Base-by-base conservation (phyloP, 257 asterid species). In the Solanum ossicruentum region DNA sequence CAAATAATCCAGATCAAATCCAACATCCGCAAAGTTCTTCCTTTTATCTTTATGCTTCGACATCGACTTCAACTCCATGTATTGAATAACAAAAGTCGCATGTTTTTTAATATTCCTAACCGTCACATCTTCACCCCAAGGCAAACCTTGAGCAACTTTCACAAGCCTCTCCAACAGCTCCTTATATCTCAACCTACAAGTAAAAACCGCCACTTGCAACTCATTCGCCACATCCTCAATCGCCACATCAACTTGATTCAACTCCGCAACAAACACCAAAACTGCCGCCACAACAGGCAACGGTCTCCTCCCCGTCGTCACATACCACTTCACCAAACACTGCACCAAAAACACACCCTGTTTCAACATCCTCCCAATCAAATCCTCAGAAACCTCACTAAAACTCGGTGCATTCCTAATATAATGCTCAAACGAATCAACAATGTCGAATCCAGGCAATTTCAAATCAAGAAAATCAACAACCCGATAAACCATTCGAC, bases 281-380 rank as follows among this genome's bases (percentile, higher is more conserved):
- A 95, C 92, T 8, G 97, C 98, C 28, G 90, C 97, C 88, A 94
- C 98, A 84, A 93, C 93, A 3, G 97, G 98, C 92, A 92, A 88
- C 0, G 97, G 98, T 84, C 90, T 87, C 88, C 97, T 91, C 58
- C 98, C 98, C 0, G 98, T 95, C 9, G 97, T 94, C 57, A 96
- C 84, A 82, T 87, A 94, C 98, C 98, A 96, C 88, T 94, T 96
- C 86, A 93, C 90, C 89, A 95, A 91, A 87, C 98, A 94, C 88
- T 96, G 97, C 86, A 96, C 80, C 88, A 96, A 82, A 87, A 95
- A 91, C 66, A 92, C 91, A 52, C 98, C 99, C 80, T 96, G 98
- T 84, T 93, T 89, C 89, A 87, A 72, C 93, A 96, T 93, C 84
- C 84, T 88, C 82, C 75, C 16, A 32, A 85, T 55, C 83, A 88